A percentile compares a stretch with the other conserved stretches of the same genome.
phyloP scores from a whole-genome alignment of 1,284 basidiomycete genomes.

The Melampsora occidentalis region DNA sequence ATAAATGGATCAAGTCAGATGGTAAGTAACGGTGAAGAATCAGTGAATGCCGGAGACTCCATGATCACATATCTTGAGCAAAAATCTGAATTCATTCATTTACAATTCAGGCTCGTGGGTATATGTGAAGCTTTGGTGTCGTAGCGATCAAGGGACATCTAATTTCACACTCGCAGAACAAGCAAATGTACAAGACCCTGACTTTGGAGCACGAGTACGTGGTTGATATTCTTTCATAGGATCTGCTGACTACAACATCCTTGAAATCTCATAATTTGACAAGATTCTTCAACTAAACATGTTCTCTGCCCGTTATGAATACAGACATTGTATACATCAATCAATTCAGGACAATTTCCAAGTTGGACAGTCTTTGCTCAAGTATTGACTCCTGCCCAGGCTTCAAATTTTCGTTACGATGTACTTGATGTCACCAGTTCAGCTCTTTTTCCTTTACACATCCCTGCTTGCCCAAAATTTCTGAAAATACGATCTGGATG shows the following conservation, averaged over 20 bases:
- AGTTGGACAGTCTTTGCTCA: constrained; percentile 38
- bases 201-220: constrained; percentile 19
- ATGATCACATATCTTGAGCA: not conserved
- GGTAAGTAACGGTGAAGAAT: constrained; percentile 2
- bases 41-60: not conserved
- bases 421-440: constrained; percentile 34
- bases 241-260: too few relatives aligned
- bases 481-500: not conserved
- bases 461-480: not conserved
- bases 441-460: not conserved
- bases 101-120: constrained; percentile 27
- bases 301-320: not conserved
- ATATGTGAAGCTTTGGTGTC: constrained; percentile 26
- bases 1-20: constrained; percentile 32
- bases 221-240: not conserved
- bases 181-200: constrained; percentile 1
- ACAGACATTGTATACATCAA: constrained; percentile 20
- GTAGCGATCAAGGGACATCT: constrained; percentile 8
- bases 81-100: not conserved
- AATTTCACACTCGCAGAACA: constrained; percentile 27
- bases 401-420: constrained; percentile 31
- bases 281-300: not conserved
- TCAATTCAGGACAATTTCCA: constrained; percentile 27
- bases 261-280: not conserved
- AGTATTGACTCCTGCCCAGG: constrained; percentile 22